phyloP scores from a whole-genome alignment of 306 rosid species.

The Sesbania bispinosa region DNA sequence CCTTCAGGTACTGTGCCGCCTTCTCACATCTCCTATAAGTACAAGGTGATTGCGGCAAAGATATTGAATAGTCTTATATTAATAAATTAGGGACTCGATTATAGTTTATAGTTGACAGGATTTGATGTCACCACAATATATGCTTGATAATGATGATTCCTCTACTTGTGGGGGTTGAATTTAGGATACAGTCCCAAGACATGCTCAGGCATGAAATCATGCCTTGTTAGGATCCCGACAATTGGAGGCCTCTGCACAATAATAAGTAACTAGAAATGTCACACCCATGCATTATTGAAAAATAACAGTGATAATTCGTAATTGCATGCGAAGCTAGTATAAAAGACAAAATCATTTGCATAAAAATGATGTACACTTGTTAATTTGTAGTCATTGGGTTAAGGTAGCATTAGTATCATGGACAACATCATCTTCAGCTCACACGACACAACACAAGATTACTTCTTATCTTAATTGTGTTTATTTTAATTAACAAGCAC shows the following conservation, averaged over 20 bases:
- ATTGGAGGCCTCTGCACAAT: conserved; percentile 70
- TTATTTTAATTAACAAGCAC: too few species aligned
- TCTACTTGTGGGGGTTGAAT: conserved; percentile 35
- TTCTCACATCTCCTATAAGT: not conserved
- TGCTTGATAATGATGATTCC: not conserved
- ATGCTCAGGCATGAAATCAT: conserved; percentile 73
- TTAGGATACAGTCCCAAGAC: conserved; percentile 58
- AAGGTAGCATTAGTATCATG: too few species aligned
- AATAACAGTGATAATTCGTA: not conserved
- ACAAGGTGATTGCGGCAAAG: not conserved
- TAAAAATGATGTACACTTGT: too few species aligned
- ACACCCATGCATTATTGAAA: not conserved
- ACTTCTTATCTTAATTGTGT: too few species aligned
- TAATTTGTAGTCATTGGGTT: too few species aligned
- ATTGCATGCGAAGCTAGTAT: not conserved
- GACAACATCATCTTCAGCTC: too few species aligned
- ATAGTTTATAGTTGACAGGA: not conserved
- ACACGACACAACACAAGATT: too few species aligned
- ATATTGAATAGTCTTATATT: not conserved
- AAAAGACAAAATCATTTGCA: not conserved
- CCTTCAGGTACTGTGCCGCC: not conserved
- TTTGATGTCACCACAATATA: not conserved
- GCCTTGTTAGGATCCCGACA: conserved; percentile 72
- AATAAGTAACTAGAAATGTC: not conserved
- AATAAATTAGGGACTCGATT: not conserved